These are phyloP conservation scores for Bruguiera sexangula DNA, from an alignment of 345 rosid species.

Conservation along the genomic window DNA sequence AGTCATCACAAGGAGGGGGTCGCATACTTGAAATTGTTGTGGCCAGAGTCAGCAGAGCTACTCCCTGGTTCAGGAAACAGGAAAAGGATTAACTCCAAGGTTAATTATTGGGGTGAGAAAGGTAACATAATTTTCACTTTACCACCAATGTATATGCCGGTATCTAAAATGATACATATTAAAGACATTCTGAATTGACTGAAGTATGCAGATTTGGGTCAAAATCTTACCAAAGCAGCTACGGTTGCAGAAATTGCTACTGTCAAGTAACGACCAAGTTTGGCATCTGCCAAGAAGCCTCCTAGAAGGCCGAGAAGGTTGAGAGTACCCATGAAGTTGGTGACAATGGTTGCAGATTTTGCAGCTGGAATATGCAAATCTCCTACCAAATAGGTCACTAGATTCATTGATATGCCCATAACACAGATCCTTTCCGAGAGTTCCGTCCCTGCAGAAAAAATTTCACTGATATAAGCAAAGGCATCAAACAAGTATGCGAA, in stretches of 20 bases:
- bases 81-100: neutral
- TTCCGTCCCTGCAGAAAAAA: conserved; percentile 56
- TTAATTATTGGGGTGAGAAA: too few species aligned
- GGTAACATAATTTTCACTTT: too few species aligned
- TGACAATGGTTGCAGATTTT: conserved; percentile 73
- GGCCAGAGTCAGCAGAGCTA: conserved; percentile 53
- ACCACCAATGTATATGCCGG: too few species aligned
- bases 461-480: neutral
- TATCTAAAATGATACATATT: too few species aligned
- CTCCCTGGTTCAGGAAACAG: conserved; percentile 44
- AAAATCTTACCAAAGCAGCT: conserved; percentile 55
- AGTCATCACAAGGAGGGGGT: conserved; percentile 67
- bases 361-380: conserved; percentile 74
- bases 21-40: conserved; percentile 71
- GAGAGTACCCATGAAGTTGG: conserved; percentile 92
- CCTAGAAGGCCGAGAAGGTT: conserved; percentile 80
- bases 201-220: too few species aligned
- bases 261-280: conserved; percentile 73
- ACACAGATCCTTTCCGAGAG: conserved; percentile 88
- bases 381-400: conserved; percentile 80
- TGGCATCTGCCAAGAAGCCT: conserved; percentile 93
- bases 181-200: too few species aligned
- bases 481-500: neutral
- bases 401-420: conserved; percentile 88
- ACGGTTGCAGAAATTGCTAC: conserved; percentile 63